Conservation (phyloP, 805 yeast species). For the Candida adriatica region DNA sequence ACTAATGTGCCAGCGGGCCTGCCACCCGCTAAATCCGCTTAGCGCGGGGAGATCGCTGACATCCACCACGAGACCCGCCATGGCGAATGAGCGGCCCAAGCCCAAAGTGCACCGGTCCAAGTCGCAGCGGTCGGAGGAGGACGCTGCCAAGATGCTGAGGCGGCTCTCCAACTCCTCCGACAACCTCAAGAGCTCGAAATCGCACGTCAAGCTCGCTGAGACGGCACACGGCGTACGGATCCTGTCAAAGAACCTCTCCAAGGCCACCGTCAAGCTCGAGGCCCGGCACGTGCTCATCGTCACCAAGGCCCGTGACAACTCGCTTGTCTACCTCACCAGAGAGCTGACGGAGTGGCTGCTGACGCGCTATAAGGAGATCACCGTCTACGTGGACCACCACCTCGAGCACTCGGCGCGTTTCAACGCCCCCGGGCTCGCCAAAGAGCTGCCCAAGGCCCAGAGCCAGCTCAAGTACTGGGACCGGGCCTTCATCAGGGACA, state of each 20-base stretch:
- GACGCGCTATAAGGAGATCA: constrained; percentile 29
- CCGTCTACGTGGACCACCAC: constrained; percentile 69
- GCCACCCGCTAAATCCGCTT: too few relatives aligned
- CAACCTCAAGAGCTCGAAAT: constrained; percentile 47
- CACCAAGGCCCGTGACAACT: constrained; percentile 85
- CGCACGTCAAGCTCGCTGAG: constrained; percentile 71
- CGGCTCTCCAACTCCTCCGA: constrained; percentile 26
- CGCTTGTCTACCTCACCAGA: constrained; percentile 66
- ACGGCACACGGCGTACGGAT: constrained; percentile 77
- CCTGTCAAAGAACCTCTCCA: constrained; percentile 62
- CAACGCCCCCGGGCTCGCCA: constrained; percentile 44
- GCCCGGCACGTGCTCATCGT: constrained; percentile 71
- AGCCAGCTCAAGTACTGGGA: constrained; percentile 63
- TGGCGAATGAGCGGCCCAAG: too few relatives aligned
- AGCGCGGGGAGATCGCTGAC: too few relatives aligned
- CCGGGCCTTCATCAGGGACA: constrained; percentile 40
- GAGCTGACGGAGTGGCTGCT: constrained; percentile 78
- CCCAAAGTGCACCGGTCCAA: constrained; percentile 4
- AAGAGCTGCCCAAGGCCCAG: constrained; percentile 39
- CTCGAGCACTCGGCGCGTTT: constrained; percentile 59
- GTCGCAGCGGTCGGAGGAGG: constrained; percentile 12
- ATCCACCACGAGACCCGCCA: too few relatives aligned
- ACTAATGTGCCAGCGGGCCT: too few relatives aligned
- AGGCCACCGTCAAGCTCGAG: constrained; percentile 65
- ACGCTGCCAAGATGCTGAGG: constrained; percentile 16